These are phyloP conservation scores for Davidsoniella neocaledoniae DNA, from an alignment of 2,329 filamentous ascomycete genomes.

Conservation along the genomic window DNA sequence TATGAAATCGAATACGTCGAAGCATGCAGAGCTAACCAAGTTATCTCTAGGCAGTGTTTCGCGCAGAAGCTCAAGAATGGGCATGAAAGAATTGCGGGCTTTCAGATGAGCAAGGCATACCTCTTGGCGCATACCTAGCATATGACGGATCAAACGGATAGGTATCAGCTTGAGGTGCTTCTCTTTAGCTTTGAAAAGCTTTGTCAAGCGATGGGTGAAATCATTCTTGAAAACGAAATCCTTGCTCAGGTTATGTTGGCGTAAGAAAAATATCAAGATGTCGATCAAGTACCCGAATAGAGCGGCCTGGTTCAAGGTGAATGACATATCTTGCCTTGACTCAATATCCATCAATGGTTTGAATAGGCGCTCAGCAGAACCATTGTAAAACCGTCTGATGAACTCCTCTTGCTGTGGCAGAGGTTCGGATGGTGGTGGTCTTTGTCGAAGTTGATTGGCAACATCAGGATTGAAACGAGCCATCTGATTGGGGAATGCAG, in stretches of 20 bases:
- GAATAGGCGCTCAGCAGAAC: slow-evolving; percentile 72
- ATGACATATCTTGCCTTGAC: slow-evolving; percentile 46
- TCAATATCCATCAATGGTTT: slow-evolving; percentile 72
- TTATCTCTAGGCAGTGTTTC: slow-evolving; percentile 86
- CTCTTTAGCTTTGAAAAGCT: slow-evolving; percentile 66
- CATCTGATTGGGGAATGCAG: slow-evolving; percentile 17
- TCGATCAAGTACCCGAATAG: slow-evolving; percentile 84
- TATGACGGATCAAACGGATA: slow-evolving; percentile 81
- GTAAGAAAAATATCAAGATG: slow-evolving; percentile 83
- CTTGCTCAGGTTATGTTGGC: slow-evolving; percentile 78
- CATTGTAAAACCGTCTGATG: slow-evolving; percentile 76
- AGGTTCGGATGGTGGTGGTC: slow-evolving; percentile 27
- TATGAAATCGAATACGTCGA: slow-evolving; percentile 88
- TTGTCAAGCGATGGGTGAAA: slow-evolving; percentile 60
- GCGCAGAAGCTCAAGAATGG: slow-evolving; percentile 68
- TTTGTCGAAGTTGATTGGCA: slow-evolving; percentile 23
- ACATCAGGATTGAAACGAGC: slow-evolving; percentile 17
- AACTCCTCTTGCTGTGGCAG: slow-evolving; percentile 70
- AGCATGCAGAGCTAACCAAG: slow-evolving; percentile 77
- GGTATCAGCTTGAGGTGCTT: slow-evolving; percentile 92
- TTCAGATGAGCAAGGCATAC: slow-evolving; percentile 79
- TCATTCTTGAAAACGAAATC: slow-evolving; percentile 72
- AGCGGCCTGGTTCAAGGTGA: slow-evolving; percentile 72
- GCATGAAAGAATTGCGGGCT: slow-evolving; percentile 64
- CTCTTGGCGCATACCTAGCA: slow-evolving; percentile 73